Conservation (phyloP, 179 eudicot genomes). For the Heliamphora pulchella region DNA sequence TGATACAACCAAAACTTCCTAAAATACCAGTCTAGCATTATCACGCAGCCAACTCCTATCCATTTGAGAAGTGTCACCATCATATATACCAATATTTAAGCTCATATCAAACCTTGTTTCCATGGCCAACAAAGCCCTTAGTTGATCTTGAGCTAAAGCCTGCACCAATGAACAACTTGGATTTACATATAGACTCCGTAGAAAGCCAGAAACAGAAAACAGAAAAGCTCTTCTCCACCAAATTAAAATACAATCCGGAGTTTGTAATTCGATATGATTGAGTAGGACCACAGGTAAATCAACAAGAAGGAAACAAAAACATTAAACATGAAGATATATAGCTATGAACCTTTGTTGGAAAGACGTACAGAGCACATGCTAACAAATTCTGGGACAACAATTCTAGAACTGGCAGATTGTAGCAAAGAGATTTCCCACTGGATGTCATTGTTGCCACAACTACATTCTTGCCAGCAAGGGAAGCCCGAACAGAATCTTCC, state of each 20-base stretch:
- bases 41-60: slow-evolving; percentile 75
- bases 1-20: slow-evolving; percentile 12
- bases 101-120: slow-evolving; percentile 35
- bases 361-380: slow-evolving; percentile 85
- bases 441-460: slow-evolving; percentile 94
- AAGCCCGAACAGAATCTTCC: slow-evolving; percentile 82
- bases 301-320: slow-evolving; percentile 1
- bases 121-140: slow-evolving; percentile 64
- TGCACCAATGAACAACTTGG: slow-evolving; percentile 22
- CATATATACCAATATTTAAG: slow-evolving; percentile 75
- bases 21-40: slow-evolving; percentile 78
- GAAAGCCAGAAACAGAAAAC: slow-evolving; percentile 9
- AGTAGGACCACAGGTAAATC: neutral
- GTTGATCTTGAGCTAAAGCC: slow-evolving; percentile 99
- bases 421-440: slow-evolving; percentile 99
- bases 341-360: slow-evolving; percentile 83
- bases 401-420: slow-evolving; percentile 90
- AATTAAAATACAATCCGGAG: neutral
- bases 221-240: neutral
- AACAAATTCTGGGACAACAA: slow-evolving; percentile 48
- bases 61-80: slow-evolving; percentile 82
- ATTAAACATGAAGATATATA: neutral
- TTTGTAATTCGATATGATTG: neutral
- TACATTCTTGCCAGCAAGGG: slow-evolving; percentile 73
- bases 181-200: slow-evolving; percentile 8